Base-by-base conservation (phyloP, 2,329 filamentous ascomycete genomes). In the Teratosphaeria gauchensis region DNA sequence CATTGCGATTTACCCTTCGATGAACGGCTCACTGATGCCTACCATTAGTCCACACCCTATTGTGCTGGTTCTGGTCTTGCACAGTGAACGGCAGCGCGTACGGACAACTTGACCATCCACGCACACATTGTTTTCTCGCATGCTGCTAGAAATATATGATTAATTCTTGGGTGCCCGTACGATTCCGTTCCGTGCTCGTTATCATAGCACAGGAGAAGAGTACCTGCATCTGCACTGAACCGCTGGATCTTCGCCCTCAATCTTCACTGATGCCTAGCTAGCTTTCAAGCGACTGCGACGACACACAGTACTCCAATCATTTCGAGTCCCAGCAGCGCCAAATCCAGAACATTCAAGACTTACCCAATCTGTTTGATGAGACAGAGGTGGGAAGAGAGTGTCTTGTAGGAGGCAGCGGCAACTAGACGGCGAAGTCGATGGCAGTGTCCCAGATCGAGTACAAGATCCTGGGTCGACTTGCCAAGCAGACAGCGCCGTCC, bases 401-500 rank as follows among this genome's bases (percentile, higher is more conserved):
- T 42, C 28, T 31, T 32, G 8, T n/a, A 14, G 12, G 52, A 53
- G 24, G 24, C 28, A 16, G 52, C 32, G 52, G 31, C 16, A 9
- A 8, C 16, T 2, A 53, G n/a, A 53, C 28, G 21, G 28, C 28
- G 2, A 31, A 53, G 28, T 53, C 52, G 73, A 99, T 97, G 94
- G 94, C 94, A 77, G 94, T 92, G 72, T 94, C 91, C 61, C 90
- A 96, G 76, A 90, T 97, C 62, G 94, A 99, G 74, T 92, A 96
- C 77, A 99, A 97, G 77, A 96, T 95, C 76, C 82, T 99, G 69
- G 91, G 90, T 76, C 87, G 85, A 71, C 86, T 96, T 72, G 92
- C 94, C 72, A 88, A 86, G 75, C 82, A 85, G 62, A 91, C 90
- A 66, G 85, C 87, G 70, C 78, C 82, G 61, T 86, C 89, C 66